phyloP scores from a whole-genome alignment of 768 basidiomycete genomes.

The Panus rudis region DNA sequence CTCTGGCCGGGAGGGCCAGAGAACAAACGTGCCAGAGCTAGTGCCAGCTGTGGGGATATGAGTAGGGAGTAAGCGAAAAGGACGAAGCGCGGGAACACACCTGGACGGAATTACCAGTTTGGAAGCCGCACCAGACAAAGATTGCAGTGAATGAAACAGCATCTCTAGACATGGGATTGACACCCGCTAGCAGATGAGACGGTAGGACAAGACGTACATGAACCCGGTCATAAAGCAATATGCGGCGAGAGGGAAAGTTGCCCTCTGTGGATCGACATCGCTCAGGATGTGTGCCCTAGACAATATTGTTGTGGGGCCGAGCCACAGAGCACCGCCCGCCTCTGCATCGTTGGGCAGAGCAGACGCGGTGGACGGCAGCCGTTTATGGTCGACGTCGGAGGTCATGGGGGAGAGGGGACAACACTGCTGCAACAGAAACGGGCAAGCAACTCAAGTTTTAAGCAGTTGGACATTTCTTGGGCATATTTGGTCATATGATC shows the following conservation, averaged over 20 bases:
- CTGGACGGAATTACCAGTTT: constrained; percentile 73
- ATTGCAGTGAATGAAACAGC: constrained; percentile 70
- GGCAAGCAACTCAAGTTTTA: no score
- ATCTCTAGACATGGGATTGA: constrained; percentile 44
- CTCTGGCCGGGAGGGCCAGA: constrained; percentile 36
- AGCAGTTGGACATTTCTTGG: no score
- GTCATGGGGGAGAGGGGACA: neutral
- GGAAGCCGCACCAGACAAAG: constrained; percentile 83
- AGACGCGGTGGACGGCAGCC: constrained; percentile 3
- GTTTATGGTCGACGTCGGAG: no score
- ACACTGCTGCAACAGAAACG: no score
- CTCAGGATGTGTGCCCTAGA: constrained; percentile 18
- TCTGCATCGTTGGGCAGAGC: constrained; percentile 1
- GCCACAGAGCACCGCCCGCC: constrained; percentile 14
- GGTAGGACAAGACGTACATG: constrained; percentile 43
- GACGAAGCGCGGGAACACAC: constrained; percentile 31
- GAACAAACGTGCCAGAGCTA: constrained; percentile 82
- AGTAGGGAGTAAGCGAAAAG: neutral
- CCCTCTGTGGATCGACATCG: constrained; percentile 46
- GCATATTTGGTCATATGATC: no score
- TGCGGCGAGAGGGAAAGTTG: constrained; percentile 47
- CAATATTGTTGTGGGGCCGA: constrained; percentile 17
- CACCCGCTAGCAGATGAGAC: neutral
- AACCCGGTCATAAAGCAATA: constrained; percentile 80
- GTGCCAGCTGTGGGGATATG: constrained; percentile 44